These are phyloP conservation scores for Rhododendron molle DNA, from an alignment of 148 eudicot species.

Conservation along the genomic window DNA sequence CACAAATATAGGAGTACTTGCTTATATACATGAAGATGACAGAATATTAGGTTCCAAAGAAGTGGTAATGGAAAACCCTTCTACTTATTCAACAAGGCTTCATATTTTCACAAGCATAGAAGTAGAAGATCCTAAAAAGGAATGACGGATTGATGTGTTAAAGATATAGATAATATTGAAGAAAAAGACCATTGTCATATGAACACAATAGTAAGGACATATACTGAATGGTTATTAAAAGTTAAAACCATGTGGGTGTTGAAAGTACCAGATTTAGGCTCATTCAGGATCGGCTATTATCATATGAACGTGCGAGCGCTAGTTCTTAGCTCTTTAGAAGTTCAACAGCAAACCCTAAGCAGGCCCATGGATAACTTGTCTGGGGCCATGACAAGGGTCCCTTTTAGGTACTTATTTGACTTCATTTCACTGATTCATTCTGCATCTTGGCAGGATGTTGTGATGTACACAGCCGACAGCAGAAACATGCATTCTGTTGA, in stretches of 20 bases:
- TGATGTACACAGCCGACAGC: conserved; percentile 84
- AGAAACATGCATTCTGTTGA: conserved; percentile 83
- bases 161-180: background rate
- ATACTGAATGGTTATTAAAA: background rate
- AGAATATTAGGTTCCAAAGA: background rate
- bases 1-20: background rate
- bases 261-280: background rate
- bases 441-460: conserved; percentile 52
- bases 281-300: background rate
- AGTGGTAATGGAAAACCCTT: background rate
- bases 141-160: background rate
- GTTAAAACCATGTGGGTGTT: background rate
- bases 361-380: background rate
- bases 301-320: background rate
- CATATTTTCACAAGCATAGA: background rate
- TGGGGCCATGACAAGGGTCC: background rate
- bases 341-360: background rate
- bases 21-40: background rate
- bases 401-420: background rate
- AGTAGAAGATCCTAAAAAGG: background rate
- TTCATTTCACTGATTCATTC: conserved; percentile 12
- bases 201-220: background rate
- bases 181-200: background rate
- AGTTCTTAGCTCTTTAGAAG: background rate
- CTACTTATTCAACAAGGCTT: background rate